These are phyloP conservation scores for Yamadazyma spencermartinsiae DNA, from an alignment of 1,139 yeast species.

Conservation along the genomic window DNA sequence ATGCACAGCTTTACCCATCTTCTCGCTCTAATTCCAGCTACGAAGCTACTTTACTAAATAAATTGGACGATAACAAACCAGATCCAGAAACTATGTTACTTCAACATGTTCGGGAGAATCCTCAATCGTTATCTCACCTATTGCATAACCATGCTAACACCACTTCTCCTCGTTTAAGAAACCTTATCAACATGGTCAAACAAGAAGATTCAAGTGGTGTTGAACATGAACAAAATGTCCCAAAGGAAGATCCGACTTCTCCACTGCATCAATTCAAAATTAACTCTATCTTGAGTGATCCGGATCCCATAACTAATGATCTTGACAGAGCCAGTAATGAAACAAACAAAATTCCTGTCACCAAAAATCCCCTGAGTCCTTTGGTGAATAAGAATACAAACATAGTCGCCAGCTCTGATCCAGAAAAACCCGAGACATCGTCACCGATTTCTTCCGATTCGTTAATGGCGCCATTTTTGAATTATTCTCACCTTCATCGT, in stretches of 20 bases:
- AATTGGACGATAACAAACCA: background rate
- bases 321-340: background rate
- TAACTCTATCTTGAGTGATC: background rate
- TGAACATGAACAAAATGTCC: background rate
- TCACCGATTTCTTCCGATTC: constrained; percentile 14
- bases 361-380: background rate
- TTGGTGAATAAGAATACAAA: background rate
- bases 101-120: background rate
- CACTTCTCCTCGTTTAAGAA: constrained; percentile 7
- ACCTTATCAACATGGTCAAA: constrained; percentile 3
- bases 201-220: background rate
- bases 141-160: background rate
- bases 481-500: constrained; percentile 22
- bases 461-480: constrained; percentile 18
- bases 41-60: background rate
- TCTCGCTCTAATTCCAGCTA: no score
- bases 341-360: background rate
- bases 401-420: background rate
- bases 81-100: background rate
- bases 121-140: background rate
- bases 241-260: background rate
- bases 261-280: background rate
- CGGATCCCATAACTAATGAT: background rate
- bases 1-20: background rate
- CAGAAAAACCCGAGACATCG: background rate